A percentile compares a stretch with the other conserved stretches of the same genome.
These are phyloP conservation scores for Plantago major DNA, from an alignment of 257 asterid species.

Conservation along the genomic window DNA sequence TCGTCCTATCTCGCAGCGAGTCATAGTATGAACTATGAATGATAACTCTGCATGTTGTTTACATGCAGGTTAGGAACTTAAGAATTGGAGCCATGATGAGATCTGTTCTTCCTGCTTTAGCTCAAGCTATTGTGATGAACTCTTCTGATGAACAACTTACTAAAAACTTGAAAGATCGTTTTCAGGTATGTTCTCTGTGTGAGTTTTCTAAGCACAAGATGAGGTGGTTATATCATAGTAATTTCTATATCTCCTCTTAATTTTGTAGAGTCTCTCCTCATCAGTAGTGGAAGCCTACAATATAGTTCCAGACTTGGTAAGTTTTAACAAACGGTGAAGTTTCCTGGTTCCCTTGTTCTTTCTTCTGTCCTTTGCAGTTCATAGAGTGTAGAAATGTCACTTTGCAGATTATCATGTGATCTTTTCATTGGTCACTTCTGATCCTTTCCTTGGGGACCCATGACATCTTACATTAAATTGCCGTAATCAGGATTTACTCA, in stretches of 20 bases:
- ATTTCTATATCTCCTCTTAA: slow-evolving; percentile 5
- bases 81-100: slow-evolving; percentile 96
- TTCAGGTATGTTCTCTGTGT: slow-evolving; percentile 52
- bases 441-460: slow-evolving; percentile 2
- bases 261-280: slow-evolving; percentile 53
- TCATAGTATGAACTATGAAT: neutral
- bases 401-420: neutral
- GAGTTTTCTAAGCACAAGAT: slow-evolving; percentile 13
- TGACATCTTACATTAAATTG: slow-evolving; percentile 3
- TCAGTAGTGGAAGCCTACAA: slow-evolving; percentile 84
- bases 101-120: slow-evolving; percentile 87
- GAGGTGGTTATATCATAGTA: slow-evolving; percentile 16
- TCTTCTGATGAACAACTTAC: slow-evolving; percentile 35
- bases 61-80: slow-evolving; percentile 68
- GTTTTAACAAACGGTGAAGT: slow-evolving; percentile 10
- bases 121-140: slow-evolving; percentile 74
- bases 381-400: neutral
- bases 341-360: neutral
- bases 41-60: neutral
- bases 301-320: slow-evolving; percentile 80
- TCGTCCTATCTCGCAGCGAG: neutral
- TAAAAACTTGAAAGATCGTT: slow-evolving; percentile 55
- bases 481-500: slow-evolving; percentile 58
- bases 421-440: slow-evolving; percentile 10
- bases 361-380: neutral